Conservation (phyloP, 2,329 filamentous ascomycete genomes). For the Cytospora paraplurivora region DNA sequence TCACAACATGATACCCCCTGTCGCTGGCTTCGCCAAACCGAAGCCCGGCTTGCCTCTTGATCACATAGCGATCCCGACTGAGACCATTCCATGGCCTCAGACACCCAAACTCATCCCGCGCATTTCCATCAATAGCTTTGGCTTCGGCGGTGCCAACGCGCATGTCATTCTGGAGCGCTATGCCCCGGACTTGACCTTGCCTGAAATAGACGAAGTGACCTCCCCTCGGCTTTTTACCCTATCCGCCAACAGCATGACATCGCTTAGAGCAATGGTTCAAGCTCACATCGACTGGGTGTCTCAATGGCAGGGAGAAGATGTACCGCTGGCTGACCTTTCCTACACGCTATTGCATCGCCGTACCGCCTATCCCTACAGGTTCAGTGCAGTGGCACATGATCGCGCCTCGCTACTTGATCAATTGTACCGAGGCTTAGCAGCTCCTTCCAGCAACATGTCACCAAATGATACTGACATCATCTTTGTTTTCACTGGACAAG, state of each 20-base stretch:
- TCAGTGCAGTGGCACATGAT: constrained; percentile 25
- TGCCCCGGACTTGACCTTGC: neutral
- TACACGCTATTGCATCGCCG: constrained; percentile 31
- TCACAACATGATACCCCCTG: constrained; percentile 32
- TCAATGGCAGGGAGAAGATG: neutral
- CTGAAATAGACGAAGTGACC: no score
- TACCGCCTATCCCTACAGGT: constrained; percentile 25
- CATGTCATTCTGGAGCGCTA: neutral
- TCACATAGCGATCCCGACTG: neutral
- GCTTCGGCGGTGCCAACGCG: constrained; percentile 6
- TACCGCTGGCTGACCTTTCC: constrained; percentile 22
- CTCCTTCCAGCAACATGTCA: neutral
- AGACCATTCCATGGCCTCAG: neutral
- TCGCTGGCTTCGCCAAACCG: constrained; percentile 27
- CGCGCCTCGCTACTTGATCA: no score
- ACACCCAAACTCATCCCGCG: neutral
- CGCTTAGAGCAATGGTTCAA: neutral
- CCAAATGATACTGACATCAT: no score
- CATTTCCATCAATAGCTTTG: constrained; percentile 15
- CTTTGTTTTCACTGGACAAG: constrained; percentile 31
- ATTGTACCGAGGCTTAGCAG: neutral
- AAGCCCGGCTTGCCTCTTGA: constrained; percentile 12
- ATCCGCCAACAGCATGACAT: constrained; percentile 9
- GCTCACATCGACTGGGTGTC: neutral
- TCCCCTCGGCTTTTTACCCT: neutral